phyloP scores from a whole-genome alignment of 495 filamentous ascomycete genomes.

The Rhypophila decipiens region DNA sequence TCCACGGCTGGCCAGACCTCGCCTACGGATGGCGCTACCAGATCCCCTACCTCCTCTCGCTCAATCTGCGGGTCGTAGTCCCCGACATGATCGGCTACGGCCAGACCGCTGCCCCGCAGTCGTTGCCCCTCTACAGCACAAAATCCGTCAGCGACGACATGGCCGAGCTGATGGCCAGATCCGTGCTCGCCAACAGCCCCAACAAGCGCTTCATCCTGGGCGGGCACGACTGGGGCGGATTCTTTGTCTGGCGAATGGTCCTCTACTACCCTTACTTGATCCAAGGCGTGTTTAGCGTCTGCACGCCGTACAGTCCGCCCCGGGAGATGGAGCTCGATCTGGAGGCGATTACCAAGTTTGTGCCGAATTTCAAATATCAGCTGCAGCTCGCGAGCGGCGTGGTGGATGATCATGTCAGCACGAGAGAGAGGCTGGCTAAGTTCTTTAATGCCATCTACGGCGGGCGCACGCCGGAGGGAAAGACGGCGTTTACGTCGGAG shows the following conservation, averaged over 20 bases:
- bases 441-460: conserved; percentile 69
- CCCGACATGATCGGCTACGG: conserved; percentile 61
- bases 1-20: conserved; percentile 57
- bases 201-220: neutral
- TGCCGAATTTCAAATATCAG: conserved; percentile 81
- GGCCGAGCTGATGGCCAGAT: conserved; percentile 7
- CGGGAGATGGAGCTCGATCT: conserved; percentile 36
- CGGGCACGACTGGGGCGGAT: conserved; percentile 62
- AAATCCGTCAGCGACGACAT: conserved; percentile 65
- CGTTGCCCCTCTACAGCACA: conserved; percentile 51
- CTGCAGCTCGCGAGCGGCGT: conserved; percentile 63
- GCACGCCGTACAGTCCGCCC: conserved; percentile 63
- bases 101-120: conserved; percentile 50
- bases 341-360: conserved; percentile 46
- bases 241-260: conserved; percentile 53
- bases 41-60: conserved; percentile 60
- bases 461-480: conserved; percentile 47
- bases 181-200: neutral
- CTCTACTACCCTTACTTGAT: conserved; percentile 68
- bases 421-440: conserved; percentile 48
- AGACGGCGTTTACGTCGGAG: conserved; percentile 45
- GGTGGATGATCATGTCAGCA: conserved; percentile 54
- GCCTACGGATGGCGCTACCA: conserved; percentile 77
- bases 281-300: conserved; percentile 66
- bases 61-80: conserved; percentile 50